Evolutionary conservation across 192 early-diverging fungal genomes (phyloP), one percentile per base, ranked within the genome.

Genomic region (Coemansia sp.): DNA sequence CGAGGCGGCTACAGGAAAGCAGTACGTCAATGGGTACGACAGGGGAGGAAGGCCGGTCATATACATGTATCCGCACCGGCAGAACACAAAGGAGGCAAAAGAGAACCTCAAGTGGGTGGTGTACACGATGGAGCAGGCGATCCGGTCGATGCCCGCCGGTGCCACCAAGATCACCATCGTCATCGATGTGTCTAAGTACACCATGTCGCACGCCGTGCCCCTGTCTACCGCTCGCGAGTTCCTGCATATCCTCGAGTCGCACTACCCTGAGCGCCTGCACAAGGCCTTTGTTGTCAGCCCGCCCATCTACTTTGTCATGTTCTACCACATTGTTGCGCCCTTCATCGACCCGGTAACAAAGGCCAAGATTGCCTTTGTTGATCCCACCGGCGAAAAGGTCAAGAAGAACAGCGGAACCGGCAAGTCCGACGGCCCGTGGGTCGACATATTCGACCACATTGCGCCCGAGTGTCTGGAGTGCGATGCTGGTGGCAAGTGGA

Each of bases 271-370:
- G 78, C 83, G 90, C 45, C 72, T 93, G 56, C 85, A 86, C 50
- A 84, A 82, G 48, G 85, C 84, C 3, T 86, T 89, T 63, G 82
- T 94, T 40, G 73, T 93, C 32, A 87, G 92, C 70, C 92, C 93
- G 39, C 92, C 91, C 37, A 91, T 90, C 85, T 91, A 93, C 69
- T 91, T 97, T 69, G 89, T 87, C 72, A 84, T 89, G 50, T 91
- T 94, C 53, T 94, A 91, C 68, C 92, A 88, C 67, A 45, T 94
- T 45, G 83, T 97, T n/a, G 85, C 89, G 16, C 93, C 93, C 10
- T 96, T 95, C 70, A 88, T 98, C 43, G 94, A 98, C 74, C 92
- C 92, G 6, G 88, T 98, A 26, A 98, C 95, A 19, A 88, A 88
- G 54, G 67, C 71, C 8, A 98, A 97, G 72, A 89, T 97, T 56